Conservation (phyloP, 2,329 filamentous ascomycete species). For the Didymellaceae sp. region DNA sequence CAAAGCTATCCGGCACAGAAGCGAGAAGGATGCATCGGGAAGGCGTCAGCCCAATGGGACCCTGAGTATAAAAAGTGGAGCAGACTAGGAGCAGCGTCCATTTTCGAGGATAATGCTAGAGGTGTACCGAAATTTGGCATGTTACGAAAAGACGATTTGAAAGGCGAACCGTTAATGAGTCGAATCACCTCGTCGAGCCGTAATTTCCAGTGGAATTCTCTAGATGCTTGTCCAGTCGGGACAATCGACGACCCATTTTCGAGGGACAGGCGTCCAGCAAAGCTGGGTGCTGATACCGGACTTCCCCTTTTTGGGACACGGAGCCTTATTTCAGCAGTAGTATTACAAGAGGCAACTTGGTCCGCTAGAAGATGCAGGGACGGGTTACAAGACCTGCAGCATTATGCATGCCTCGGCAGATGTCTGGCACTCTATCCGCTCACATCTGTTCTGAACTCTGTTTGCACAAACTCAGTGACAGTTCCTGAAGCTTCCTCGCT, state of each 20-base stretch:
- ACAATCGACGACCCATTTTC: neutral
- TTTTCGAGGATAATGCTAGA: constrained; percentile 9
- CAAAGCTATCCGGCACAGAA: constrained; percentile 4
- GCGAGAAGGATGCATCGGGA: constrained; percentile 10
- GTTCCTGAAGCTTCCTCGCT: neutral
- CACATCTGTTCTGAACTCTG: neutral
- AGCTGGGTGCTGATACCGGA: constrained; percentile 11
- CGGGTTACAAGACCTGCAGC: neutral
- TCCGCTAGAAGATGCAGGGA: constrained; percentile 8
- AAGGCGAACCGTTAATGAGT: neutral
- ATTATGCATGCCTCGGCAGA: neutral
- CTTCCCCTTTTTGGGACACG: constrained; percentile 1
- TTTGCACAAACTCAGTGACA: neutral
- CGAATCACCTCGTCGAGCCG: neutral
- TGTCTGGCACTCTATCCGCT: neutral
- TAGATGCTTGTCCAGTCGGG: neutral
- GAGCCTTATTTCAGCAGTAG: neutral
- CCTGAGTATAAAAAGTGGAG: constrained; percentile 8
- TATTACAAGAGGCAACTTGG: neutral
- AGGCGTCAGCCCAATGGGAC: constrained; percentile 5
- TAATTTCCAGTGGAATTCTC: neutral
- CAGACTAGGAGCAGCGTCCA: constrained; percentile 2
- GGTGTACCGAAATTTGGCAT: constrained; percentile 3
- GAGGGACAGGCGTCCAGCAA: constrained; percentile 5
- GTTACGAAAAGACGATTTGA: neutral